phyloP scores from a whole-genome alignment of 768 basidiomycete genomes.

The Auricularia cornea region DNA sequence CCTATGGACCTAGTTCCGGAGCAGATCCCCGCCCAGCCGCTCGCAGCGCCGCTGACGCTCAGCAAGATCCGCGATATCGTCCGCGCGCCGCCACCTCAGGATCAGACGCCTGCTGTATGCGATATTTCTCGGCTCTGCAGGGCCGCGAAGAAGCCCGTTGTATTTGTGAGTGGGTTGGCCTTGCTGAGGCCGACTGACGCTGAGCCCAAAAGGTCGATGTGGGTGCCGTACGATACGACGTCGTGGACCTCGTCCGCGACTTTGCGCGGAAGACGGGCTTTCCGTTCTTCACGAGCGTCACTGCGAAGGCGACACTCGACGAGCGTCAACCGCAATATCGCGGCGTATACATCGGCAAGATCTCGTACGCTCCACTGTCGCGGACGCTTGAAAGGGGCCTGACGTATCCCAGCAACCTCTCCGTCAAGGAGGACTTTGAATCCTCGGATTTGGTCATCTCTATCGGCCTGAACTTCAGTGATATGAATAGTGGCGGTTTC shows the following conservation, averaged over 20 bases:
- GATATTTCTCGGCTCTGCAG: conserved; percentile 61
- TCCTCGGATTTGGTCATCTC: neutral
- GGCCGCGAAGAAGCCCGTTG: conserved; percentile 51
- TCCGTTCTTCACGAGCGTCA: conserved; percentile 66
- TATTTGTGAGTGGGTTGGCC: conserved; percentile 43
- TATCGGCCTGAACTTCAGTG: neutral
- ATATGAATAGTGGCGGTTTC: neutral
- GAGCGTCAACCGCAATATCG: neutral
- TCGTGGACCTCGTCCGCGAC: conserved; percentile 51
- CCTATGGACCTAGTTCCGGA: conserved; percentile 74
- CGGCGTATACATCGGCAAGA: neutral
- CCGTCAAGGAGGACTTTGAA: neutral
- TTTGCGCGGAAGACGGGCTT: conserved; percentile 57
- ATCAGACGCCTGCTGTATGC: conserved; percentile 51
- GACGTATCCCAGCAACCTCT: neutral
- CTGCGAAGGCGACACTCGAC: conserved; percentile 48
- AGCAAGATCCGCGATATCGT: conserved; percentile 8
- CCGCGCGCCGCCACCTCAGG: conserved; percentile 32
- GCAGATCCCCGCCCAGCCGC: conserved; percentile 55
- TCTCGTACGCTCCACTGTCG: neutral
- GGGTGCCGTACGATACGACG: conserved; percentile 66
- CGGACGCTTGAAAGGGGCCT: neutral
- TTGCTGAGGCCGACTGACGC: neutral
- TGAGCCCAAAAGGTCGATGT: conserved; percentile 44
- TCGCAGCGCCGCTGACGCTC: conserved; percentile 50